Evolutionary conservation across 1,139 yeast species (phyloP), one percentile per base, ranked within the genome.

Genomic region (Kodamaea anthophila): DNA sequence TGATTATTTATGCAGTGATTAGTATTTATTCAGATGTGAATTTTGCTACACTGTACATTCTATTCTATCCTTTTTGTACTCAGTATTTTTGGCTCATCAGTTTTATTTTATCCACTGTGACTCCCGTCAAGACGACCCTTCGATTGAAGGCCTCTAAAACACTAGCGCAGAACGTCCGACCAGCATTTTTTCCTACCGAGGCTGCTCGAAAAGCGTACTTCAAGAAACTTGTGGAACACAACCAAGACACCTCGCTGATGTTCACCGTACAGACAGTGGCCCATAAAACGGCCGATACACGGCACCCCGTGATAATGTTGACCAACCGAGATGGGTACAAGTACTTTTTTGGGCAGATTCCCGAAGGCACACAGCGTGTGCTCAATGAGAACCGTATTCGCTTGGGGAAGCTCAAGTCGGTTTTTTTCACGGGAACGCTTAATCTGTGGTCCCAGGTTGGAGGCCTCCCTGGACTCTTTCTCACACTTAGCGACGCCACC

Each of bases 381-480:
- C 53, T 80, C 30, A 70, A 71, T 36, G 81, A 77, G 35, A 63
- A 68, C 37, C 68, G 71, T 30, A 51, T 76, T 14, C 61, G 70
- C 37, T 57, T 77, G 13, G 70, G 70, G 24, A 77, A 74, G 40
- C 56, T 86, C 20, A 67, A 72, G 32, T 73, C 77, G 18, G 63
- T 88, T 3, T 87, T 85, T 45, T 47, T 88, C 5, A 77, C 95
- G 0, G 98, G 98, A 2, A 63, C 62, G 9, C 42, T 83, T 9
- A 60, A 66, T 30, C 39, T 57, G 9, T 88, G 96, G 96, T 55
- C 70, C 5, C 69, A 78, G 13, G 60, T 87, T 5, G 88, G 95
- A 9, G 98, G 98, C 0, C 55, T 91, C 9, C 96, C 97, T 0
- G 98, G 98, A 0, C 59, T 86, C 43, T 74, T 88, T 31, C 58